Percentiles rank a stretch among this genome's conserved stretches.
These are phyloP conservation scores for Peronospora farinosa DNA, from an alignment of 352 stramenopile species.

Conservation along the genomic window DNA sequence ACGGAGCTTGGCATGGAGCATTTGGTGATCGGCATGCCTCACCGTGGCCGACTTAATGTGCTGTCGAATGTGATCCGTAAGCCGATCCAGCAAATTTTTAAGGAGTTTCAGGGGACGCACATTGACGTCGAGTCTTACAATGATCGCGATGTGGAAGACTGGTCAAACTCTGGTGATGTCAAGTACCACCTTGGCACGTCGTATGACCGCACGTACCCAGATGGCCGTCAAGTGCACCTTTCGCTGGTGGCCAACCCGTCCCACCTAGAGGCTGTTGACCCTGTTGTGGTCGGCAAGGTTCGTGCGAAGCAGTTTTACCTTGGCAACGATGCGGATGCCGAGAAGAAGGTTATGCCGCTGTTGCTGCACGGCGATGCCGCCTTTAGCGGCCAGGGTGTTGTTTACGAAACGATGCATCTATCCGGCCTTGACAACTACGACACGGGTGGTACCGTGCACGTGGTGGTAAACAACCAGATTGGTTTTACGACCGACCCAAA, in stretches of 20 bases:
- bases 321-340: conserved; percentile 83
- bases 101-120: conserved; percentile 94
- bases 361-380: conserved; percentile 96
- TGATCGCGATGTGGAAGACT: conserved; percentile 74
- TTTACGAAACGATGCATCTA: conserved; percentile 98
- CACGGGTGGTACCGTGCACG: conserved; percentile 95
- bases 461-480: conserved; percentile 98
- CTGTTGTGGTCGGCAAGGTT: conserved; percentile 92
- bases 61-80: conserved; percentile 98
- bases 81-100: conserved; percentile 96
- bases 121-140: conserved; percentile 89
- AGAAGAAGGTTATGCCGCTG: conserved; percentile 89
- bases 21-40: conserved; percentile 97
- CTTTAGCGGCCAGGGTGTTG: conserved; percentile 93
- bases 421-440: conserved; percentile 89
- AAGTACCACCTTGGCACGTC: conserved; percentile 98
- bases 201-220: conserved; percentile 93
- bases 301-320: conserved; percentile 96
- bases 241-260: conserved; percentile 95
- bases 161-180: conserved; percentile 92
- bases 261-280: conserved; percentile 96
- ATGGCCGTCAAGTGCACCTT: conserved; percentile 92
- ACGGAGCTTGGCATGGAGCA: conserved; percentile 93
- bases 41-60: conserved; percentile 95
- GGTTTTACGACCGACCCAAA: conserved; percentile 96